Conservation (phyloP, 192 early-diverging fungal genomes). For the Rhizoclosmatium sp. region DNA sequence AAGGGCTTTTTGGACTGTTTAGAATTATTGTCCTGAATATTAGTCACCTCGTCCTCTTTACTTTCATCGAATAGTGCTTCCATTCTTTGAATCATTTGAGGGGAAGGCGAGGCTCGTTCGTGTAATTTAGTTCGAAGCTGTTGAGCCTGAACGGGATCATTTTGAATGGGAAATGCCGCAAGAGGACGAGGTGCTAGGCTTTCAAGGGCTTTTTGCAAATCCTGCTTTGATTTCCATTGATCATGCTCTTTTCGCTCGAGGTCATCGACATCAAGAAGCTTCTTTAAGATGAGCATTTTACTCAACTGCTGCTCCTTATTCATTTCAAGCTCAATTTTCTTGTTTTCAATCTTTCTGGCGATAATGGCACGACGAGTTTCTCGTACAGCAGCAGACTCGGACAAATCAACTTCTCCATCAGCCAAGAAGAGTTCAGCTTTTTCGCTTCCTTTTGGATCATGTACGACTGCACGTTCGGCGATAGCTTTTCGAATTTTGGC, state of each 20-base stretch:
- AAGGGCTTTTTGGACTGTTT: neutral
- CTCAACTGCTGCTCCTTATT: conserved; percentile 6
- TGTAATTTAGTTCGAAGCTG: neutral
- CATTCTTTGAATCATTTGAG: neutral
- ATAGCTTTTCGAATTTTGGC: conserved; percentile 36
- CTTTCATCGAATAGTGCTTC: neutral
- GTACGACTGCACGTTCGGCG: conserved; percentile 10
- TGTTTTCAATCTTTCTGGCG: neutral
- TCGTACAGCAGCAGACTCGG: conserved; percentile 25
- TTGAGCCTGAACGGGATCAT: neutral
- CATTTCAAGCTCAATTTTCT: neutral
- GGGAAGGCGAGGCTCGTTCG: neutral
- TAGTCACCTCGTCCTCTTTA: neutral
- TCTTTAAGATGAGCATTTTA: conserved; percentile 15
- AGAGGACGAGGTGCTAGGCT: conserved; percentile 11
- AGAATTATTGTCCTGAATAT: neutral
- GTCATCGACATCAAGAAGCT: conserved; percentile 11
- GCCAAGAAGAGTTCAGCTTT: neutral
- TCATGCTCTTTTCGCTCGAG: conserved; percentile 4
- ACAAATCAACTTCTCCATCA: conserved; percentile 28
- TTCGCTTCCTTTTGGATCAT: neutral
- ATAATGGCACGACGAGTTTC: conserved; percentile 14
- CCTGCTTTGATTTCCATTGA: neutral
- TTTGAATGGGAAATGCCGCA: neutral
- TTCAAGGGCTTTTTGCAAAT: conserved; percentile 22